Evolutionary conservation across 31 red algal species (phyloP).

Genomic region (Odonthalia washingtoniensis): DNA sequence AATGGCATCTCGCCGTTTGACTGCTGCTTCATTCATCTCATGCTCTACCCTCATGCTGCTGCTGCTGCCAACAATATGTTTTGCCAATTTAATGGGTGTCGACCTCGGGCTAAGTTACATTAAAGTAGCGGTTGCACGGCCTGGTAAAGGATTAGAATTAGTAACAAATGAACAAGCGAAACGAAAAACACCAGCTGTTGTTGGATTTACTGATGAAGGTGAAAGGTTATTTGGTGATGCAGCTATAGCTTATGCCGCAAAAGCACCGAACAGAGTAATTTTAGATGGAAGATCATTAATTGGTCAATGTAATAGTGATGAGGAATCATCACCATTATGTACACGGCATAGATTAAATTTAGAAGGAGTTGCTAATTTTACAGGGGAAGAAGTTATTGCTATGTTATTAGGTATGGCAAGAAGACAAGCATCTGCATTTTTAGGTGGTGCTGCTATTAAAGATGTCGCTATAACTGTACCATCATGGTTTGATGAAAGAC

Average conservation of each 20-base stretch:
- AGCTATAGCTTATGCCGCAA: constrained; percentile 77
- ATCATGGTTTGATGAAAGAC: constrained; percentile 74
- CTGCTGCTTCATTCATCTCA: constrained; percentile 2
- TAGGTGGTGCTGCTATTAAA: constrained; percentile 59
- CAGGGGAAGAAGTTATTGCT: constrained; percentile 72
- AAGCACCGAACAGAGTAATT: constrained; percentile 67
- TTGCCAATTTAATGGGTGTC: constrained; percentile 74
- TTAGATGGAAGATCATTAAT: constrained; percentile 76
- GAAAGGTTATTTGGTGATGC: constrained; percentile 94
- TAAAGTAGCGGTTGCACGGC: constrained; percentile 79
- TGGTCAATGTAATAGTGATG: constrained; percentile 29
- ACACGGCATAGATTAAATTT: constrained; percentile 14
- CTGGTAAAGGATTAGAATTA: constrained; percentile 81
- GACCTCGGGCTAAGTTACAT: constrained; percentile 81
- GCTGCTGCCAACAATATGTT: constrained; percentile 34
- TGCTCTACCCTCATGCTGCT: constrained; percentile 26
- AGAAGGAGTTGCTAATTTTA: constrained; percentile 60
- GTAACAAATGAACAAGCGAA: constrained; percentile 95
- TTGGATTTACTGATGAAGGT: constrained; percentile 86
- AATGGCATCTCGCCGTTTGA: neutral
- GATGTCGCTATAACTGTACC: constrained; percentile 92
- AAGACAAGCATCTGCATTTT: constrained; percentile 56
- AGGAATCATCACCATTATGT: constrained; percentile 40
- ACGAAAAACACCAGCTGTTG: constrained; percentile 89
- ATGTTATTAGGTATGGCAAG: constrained; percentile 75